Evolutionary conservation across 257 asterid genomes (phyloP), one percentile per base, ranked within the genome.

Genomic region (Gentiana straminea): DNA sequence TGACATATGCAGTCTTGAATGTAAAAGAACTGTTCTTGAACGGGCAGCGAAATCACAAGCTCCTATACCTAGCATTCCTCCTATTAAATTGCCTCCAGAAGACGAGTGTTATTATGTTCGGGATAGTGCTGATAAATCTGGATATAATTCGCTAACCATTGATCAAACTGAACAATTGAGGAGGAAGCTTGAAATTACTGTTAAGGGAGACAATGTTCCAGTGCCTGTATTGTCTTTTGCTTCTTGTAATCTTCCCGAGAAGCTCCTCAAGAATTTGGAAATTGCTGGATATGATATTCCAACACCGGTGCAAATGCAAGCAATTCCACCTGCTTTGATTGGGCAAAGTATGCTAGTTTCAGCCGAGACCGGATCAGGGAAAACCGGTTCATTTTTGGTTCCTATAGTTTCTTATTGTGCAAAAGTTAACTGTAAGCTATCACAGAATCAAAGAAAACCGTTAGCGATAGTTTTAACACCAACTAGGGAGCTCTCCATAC

Each of bases 281-380:
- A 72, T 73, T 33, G 75, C 77, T 9, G 98, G 98, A 48, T 90
- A 82, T 68, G 96, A 86, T 71, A 82, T 90, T 72, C 96, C 94
- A 15, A 86, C 96, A 32, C 95, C 96, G 35, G 96, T 84, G 36
- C 98, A 91, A 73, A 86, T 84, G 98, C 98, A 91, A 74, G 96
- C 92, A 36, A 84, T 91, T 64, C 95, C 98, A 33, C 64, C 84
- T 68, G 92, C 95, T 38, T 51, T 91, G 68, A 54, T 41, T 7
- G 84, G 95, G 33, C 80, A 76, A 68, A 86, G 89, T 77, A 41
- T 84, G 73, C 94, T 86, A 52, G 95, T 86, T 59, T 76, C 95
- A 3, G 98, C 98, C 33, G 89, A 86, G 77, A 86, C 98, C 33
- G 98, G 98, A 52, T 91, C 95, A 0, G 98, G 98, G 12, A 91